phyloP scores from a whole-genome alignment of 768 basidiomycete species.

The Mycena amicta region DNA sequence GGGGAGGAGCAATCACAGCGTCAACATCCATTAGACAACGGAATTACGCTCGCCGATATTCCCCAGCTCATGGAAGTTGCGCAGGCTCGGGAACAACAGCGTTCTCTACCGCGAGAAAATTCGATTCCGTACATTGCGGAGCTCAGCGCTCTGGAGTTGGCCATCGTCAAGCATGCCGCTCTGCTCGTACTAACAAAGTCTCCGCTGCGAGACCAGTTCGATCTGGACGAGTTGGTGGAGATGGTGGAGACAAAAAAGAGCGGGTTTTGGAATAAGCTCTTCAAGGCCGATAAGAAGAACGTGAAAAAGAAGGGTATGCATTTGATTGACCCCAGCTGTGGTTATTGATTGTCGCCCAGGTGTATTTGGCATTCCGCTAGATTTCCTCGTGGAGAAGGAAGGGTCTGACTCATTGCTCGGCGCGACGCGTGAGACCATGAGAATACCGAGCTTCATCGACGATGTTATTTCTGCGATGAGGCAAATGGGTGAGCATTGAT shows the following conservation, averaged over 20 bases:
- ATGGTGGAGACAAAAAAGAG: conserved; percentile 91
- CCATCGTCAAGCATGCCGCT: conserved; percentile 91
- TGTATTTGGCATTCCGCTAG: conserved; percentile 91
- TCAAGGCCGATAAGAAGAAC: conserved; percentile 91
- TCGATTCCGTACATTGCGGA: conserved; percentile 85
- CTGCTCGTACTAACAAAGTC: conserved; percentile 79
- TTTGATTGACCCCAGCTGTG: not conserved
- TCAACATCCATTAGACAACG: conserved; percentile 59
- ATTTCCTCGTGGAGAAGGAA: conserved; percentile 89
- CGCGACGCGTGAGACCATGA: conserved; percentile 78
- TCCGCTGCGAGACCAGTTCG: conserved; percentile 78
- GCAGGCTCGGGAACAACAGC: conserved; percentile 84
- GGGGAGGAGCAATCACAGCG: conserved; percentile 45
- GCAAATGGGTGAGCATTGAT: conserved; percentile 83
- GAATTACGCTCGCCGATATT: conserved; percentile 92
- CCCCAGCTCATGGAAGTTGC: conserved; percentile 91
- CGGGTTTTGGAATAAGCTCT: conserved; percentile 94
- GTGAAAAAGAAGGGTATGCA: conserved; percentile 78
- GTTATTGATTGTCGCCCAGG: conserved; percentile 48
- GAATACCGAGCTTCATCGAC: conserved; percentile 97
- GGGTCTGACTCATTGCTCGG: conserved; percentile 95
- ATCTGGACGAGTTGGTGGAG: conserved; percentile 92
- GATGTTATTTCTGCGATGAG: conserved; percentile 98
- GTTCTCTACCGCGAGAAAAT: conserved; percentile 77
- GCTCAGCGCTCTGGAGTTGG: conserved; percentile 79